Percentiles rank a stretch among this genome's conserved stretches.
Conservation (phyloP, 768 basidiomycete species). For the Ramaria sp. region DNA sequence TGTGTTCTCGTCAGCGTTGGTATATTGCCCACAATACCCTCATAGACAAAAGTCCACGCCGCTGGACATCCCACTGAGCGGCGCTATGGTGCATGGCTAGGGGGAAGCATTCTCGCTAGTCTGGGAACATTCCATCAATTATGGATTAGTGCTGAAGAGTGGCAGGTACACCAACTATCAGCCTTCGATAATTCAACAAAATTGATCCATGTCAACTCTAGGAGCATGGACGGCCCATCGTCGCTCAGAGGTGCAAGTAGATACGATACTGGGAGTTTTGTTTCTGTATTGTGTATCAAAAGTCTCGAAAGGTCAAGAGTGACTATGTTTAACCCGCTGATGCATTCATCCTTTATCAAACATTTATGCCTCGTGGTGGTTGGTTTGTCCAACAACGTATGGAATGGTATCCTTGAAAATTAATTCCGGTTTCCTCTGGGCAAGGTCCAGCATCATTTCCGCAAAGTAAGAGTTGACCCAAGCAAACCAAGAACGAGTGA, state of each 20-base stretch:
- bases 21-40: not conserved
- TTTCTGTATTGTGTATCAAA: not conserved
- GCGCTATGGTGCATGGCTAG: constrained; percentile 89
- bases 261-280: not conserved
- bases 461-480: constrained; percentile 81
- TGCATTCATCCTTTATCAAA: not conserved
- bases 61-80: constrained; percentile 87
- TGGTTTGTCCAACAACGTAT: constrained; percentile 40
- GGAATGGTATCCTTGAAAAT: constrained; percentile 45
- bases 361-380: not conserved
- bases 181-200: not conserved
- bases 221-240: constrained; percentile 78
- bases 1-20: no score
- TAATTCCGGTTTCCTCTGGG: constrained; percentile 58
- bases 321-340: not conserved
- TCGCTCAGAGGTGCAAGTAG: constrained; percentile 80
- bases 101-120: constrained; percentile 89
- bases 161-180: constrained; percentile 45
- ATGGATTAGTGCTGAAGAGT: constrained; percentile 91
- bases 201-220: constrained; percentile 17
- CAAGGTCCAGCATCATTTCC: constrained; percentile 72
- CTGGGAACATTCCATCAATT: constrained; percentile 96
- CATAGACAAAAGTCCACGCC: constrained; percentile 84
- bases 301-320: not conserved
- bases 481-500: constrained; percentile 70